Base-by-base conservation (phyloP, 768 basidiomycete species). In the Mycena rosella region DNA sequence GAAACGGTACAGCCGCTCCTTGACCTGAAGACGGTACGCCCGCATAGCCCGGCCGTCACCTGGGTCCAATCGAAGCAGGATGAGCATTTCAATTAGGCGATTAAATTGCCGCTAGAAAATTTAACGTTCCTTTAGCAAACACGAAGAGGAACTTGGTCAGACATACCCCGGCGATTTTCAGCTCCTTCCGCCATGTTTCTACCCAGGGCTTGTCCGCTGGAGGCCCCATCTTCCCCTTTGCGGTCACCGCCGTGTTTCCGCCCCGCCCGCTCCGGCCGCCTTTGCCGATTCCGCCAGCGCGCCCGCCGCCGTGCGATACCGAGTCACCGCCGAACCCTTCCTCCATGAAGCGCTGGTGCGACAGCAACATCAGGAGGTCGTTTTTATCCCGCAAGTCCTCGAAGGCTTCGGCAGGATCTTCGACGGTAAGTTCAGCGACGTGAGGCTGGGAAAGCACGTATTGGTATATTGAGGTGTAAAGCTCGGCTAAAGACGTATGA, bases 391-490 rank as follows among this genome's bases (percentile, higher is more conserved):
- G 85, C 47, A 99, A 85, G 77, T 99, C 98, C 77, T 99, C 97
- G 75, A 99, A 98, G 13, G 95, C 94, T 80, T 99, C 98, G 0
- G 96, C 96, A 1, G 98, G 98, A 77, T 99, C 98, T 80, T 99
- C 98, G 24, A 99, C 94, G 1, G 96, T 98, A 45, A 99, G 81
- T 78, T 99, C 97, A n/a, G 93, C 91, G 42, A 97, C 88, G 55
- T 87, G 81, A 2, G 90, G 84, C 53, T 86, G 87, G 17, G 86
- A 81, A 47, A 93, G 77, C 22, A 93, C 86, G 74, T 94, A 87
- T 74, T 89, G 85, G 81, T 96, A 97, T 59, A 96, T 91, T 0
- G 95, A 89, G 49, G 83, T 87, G 83, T 98, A 99, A 15, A 99
- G 87, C 69, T 92, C 90, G 54, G 96, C 96, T 97, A 73, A 9